Percentiles rank a stretch among this genome's conserved stretches.
phyloP scores from a whole-genome alignment of 495 filamentous ascomycete genomes.

The Neurospora sp. region DNA sequence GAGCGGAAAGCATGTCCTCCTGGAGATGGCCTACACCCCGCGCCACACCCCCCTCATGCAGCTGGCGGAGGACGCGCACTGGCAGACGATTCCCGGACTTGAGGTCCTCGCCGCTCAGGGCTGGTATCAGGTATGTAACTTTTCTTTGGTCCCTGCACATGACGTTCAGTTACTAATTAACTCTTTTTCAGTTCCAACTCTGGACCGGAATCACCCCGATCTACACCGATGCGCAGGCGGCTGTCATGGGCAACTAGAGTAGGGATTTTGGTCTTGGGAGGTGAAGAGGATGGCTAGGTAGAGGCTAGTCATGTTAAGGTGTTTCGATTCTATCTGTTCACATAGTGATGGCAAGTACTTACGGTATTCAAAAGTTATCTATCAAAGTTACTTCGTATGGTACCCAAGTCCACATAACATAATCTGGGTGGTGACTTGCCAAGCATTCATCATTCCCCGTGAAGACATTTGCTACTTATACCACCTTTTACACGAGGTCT shows the following conservation, averaged over 20 bases:
- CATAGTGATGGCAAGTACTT: not conserved
- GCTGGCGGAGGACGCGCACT: slow-evolving; percentile 70
- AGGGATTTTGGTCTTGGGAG: not conserved
- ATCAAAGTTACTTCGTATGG: not conserved
- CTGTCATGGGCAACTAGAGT: slow-evolving; percentile 29
- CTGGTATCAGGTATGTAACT: slow-evolving; percentile 49
- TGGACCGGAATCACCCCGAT: slow-evolving; percentile 71
- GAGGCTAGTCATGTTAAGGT: not conserved
- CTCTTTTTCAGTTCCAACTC: slow-evolving; percentile 47
- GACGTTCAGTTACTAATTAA: slow-evolving; percentile 5
- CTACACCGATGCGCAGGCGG: slow-evolving; percentile 50
- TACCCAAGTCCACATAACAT: not conserved
- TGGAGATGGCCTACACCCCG: slow-evolving; percentile 98
- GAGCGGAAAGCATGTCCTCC: slow-evolving; percentile 40
- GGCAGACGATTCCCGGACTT: slow-evolving; percentile 75
- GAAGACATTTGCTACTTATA: too few relatives aligned
- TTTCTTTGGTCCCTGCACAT: not conserved
- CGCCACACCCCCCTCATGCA: slow-evolving; percentile 74
- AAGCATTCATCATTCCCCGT: too few relatives aligned
- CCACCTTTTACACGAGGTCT: too few relatives aligned
- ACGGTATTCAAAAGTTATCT: not conserved
- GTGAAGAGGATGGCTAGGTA: not conserved
- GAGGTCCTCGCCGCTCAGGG: slow-evolving; percentile 89
- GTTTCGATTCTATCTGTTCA: not conserved
- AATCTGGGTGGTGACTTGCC: too few relatives aligned